Evolutionary conservation across 345 rosid genomes (phyloP).

Genomic region (Lumnitzera littorea): DNA sequence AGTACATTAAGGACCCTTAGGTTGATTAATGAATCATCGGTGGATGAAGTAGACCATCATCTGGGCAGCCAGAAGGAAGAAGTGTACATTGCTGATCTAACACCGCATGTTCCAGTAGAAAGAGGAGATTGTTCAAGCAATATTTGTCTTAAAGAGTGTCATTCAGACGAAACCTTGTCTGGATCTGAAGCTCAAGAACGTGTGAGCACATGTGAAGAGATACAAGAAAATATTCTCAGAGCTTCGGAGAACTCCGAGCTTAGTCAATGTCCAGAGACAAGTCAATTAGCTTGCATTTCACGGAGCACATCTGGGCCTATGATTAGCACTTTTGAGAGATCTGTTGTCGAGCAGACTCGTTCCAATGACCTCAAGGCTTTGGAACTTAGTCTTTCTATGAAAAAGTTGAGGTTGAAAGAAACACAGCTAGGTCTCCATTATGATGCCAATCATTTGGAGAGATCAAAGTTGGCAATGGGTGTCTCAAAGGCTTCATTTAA

Average conservation of each 20-base stretch:
- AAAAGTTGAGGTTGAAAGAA: constrained; percentile 45
- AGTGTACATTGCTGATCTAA: constrained; percentile 15
- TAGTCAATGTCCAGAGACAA: constrained; percentile 21
- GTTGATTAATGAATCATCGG: constrained; percentile 47
- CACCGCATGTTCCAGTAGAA: background rate
- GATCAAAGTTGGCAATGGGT: constrained; percentile 61
- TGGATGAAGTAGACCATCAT: constrained; percentile 11
- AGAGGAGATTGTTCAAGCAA: constrained; percentile 9
- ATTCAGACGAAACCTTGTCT: constrained; percentile 25
- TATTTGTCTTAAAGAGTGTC: constrained; percentile 18
- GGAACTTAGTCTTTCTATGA: constrained; percentile 48
- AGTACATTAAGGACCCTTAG: constrained; percentile 81
- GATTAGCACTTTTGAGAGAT: constrained; percentile 36
- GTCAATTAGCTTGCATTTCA: constrained; percentile 28
- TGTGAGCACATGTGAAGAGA: constrained; percentile 22
- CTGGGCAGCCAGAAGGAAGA: constrained; percentile 17
- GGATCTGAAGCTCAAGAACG: constrained; percentile 15
- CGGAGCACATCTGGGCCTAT: constrained; percentile 21
- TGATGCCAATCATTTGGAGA: constrained; percentile 57
- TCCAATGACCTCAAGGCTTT: constrained; percentile 63
- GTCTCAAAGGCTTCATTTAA: constrained; percentile 56
- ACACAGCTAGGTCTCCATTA: constrained; percentile 33
- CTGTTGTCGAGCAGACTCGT: constrained; percentile 53
- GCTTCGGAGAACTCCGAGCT: constrained; percentile 29
- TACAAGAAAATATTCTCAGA: constrained; percentile 21